These are phyloP conservation scores for Thelephora terrestris DNA, from an alignment of 1,284 basidiomycete species.

Conservation along the genomic window DNA sequence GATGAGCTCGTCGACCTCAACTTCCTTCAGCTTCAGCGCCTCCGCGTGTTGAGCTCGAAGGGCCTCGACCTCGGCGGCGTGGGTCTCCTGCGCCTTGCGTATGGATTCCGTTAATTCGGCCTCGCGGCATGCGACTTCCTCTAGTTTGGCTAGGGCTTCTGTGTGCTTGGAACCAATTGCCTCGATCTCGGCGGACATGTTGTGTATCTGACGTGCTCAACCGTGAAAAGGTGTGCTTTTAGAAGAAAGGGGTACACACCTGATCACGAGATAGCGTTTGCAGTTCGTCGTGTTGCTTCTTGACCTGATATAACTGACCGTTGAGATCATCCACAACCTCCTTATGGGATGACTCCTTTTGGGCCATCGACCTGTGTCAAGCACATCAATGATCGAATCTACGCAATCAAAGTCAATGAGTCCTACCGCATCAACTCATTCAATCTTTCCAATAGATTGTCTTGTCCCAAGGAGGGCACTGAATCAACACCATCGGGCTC, in stretches of 20 bases:
- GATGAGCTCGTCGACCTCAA: conserved; percentile 40
- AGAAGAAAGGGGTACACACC: conserved; percentile 28
- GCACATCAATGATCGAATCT: conserved; percentile 4
- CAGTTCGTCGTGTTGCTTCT: conserved; percentile 72
- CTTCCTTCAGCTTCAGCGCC: conserved; percentile 38
- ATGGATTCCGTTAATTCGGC: conserved; percentile 41
- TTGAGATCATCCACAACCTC: conserved; percentile 68
- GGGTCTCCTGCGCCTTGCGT: conserved; percentile 34
- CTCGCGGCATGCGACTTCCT: conserved; percentile 48
- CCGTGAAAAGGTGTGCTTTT: neutral
- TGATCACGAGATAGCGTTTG: conserved; percentile 73
- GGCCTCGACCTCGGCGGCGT: conserved; percentile 35
- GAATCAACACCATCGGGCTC: conserved; percentile 13
- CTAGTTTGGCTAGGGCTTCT: conserved; percentile 38
- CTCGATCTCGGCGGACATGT: conserved; percentile 81
- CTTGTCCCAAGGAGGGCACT: conserved; percentile 35
- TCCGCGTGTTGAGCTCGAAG: conserved; percentile 47
- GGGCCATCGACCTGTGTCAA: conserved; percentile 74
- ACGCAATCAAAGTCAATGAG: conserved; percentile 9
- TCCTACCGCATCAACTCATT: conserved; percentile 82
- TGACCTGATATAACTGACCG: conserved; percentile 54
- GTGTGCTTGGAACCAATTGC: conserved; percentile 55
- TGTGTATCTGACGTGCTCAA: conserved; percentile 43
- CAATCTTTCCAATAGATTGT: conserved; percentile 62
- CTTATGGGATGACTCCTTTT: conserved; percentile 81